These are phyloP conservation scores for Calonectria ilicicola DNA, from an alignment of 2,329 filamentous ascomycete genomes.

Conservation along the genomic window DNA sequence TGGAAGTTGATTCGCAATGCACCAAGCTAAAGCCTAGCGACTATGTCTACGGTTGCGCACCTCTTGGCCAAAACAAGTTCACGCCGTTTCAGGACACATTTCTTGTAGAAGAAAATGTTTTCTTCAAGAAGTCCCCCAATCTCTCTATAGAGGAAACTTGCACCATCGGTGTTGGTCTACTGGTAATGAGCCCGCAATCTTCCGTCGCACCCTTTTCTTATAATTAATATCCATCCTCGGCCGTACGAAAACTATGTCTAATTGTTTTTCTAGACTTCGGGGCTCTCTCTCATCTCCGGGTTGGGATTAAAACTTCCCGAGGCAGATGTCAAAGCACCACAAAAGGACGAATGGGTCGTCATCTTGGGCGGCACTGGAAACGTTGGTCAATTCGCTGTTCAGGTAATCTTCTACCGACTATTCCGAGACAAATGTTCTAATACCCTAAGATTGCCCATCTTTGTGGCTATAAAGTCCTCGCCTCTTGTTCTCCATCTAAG, in stretches of 20 bases:
- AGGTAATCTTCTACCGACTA: conserved; percentile 26
- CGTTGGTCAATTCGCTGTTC: conserved; percentile 50
- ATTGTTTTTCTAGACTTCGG: conserved; percentile 45
- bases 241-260: background rate
- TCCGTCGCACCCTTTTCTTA: background rate
- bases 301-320: conserved; percentile 39
- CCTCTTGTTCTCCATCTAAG: conserved; percentile 49
- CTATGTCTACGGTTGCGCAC: conserved; percentile 50
- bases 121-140: conserved; percentile 45
- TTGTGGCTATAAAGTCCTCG: conserved; percentile 52
- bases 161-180: conserved; percentile 49
- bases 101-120: conserved; percentile 50
- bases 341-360: conserved; percentile 51
- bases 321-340: conserved; percentile 13
- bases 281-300: conserved; percentile 47
- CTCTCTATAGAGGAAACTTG: conserved; percentile 46
- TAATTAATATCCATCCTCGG: too few relatives aligned
- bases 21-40: conserved; percentile 49
- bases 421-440: background rate
- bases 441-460: conserved; percentile 45
- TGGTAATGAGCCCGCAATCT: conserved; percentile 39
- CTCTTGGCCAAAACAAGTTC: conserved; percentile 47
- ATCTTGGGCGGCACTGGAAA: conserved; percentile 50
- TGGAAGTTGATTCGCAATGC: conserved; percentile 45
- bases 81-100: conserved; percentile 54